Conservation (phyloP, 164 flowering plant species). For the Tetrastigma voinierianum region DNA sequence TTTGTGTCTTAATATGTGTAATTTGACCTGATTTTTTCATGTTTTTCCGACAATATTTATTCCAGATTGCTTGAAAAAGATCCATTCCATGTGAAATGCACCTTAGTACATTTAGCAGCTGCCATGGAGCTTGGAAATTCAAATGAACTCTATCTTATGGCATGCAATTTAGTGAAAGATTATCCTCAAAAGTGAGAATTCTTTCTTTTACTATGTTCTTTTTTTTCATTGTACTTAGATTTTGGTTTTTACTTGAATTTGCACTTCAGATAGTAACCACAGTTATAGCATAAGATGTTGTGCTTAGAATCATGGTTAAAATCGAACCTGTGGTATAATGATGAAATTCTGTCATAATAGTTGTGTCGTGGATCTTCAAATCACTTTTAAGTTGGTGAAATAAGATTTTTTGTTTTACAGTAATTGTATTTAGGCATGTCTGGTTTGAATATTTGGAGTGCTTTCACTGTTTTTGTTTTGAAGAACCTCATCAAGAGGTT, state of each 20-base stretch:
- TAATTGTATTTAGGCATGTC: no score
- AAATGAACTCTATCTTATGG: constrained; percentile 94
- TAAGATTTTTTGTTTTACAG: no score
- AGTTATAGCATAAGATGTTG: no score
- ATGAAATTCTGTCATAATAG: no score
- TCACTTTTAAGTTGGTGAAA: no score
- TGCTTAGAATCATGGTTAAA: constrained; percentile 3
- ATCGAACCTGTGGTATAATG: background rate
- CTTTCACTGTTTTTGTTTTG: no score
- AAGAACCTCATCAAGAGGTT: no score
- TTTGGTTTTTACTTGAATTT: background rate
- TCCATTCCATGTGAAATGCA: constrained; percentile 90
- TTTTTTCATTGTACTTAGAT: background rate
- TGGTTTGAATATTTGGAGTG: no score
- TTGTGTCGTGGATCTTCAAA: no score
- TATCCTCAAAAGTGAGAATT: constrained; percentile 92
- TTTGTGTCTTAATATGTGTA: background rate
- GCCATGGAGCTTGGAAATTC: constrained; percentile 97
- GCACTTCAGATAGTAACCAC: no score
- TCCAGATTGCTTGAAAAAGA: constrained; percentile 92
- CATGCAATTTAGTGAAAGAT: constrained; percentile 92
- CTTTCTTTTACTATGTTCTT: background rate
- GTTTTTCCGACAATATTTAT: constrained; percentile 5
- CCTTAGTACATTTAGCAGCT: constrained; percentile 91
- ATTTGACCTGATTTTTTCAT: background rate